Base-by-base conservation (phyloP, 2,329 filamentous ascomycete genomes). In the Beauveria australis region DNA sequence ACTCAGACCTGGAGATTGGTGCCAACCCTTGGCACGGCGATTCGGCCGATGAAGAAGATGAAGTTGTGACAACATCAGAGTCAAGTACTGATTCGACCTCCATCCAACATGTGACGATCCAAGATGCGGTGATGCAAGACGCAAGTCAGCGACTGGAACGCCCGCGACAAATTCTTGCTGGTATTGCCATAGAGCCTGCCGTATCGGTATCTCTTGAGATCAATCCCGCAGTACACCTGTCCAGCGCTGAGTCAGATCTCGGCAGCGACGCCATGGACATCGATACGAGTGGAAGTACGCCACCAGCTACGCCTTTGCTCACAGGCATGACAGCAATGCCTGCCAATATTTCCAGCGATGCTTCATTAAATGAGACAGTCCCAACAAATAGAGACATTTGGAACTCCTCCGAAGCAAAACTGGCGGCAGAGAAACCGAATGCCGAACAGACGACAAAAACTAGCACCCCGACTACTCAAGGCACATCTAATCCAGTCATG, bases 201-300 rank as follows among this genome's bases (percentile, higher is more conserved):
- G n/a, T 9, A 30, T 12, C 19, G 1, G 26, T 14, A 2, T 1
- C 18, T 5, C 26, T 24, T 4, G 5, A 22, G 3, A 8, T 26
- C 3, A 19, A 26, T 16, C 10, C 14, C 1, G 6, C 7, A 18
- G 26, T 40, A 5, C 16, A 37, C 19, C 14, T 46, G 24, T 30
- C 33, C 12, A 28, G 40, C 16, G 26, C 6, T 19, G 37, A 28
- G 19, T 28, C 24, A 4, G 53, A 46, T 10, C 37, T 51, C 9
- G 53, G 47, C 9, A 47, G 47, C 37, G 59, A 56, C 33, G 14
- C 40, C 18, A 61, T 61, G 59, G 53, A 61, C 28, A 61, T 61
- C 18, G 41, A 56, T 26, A 18, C 26, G 2, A 52, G n/a, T 40
- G 30, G 18, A n/a, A 37, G 33, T 5, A 16, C 5, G 18, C 41